Evolutionary conservation across 2,329 filamentous ascomycete genomes (phyloP).

Genomic region (Talaromyces sp.): DNA sequence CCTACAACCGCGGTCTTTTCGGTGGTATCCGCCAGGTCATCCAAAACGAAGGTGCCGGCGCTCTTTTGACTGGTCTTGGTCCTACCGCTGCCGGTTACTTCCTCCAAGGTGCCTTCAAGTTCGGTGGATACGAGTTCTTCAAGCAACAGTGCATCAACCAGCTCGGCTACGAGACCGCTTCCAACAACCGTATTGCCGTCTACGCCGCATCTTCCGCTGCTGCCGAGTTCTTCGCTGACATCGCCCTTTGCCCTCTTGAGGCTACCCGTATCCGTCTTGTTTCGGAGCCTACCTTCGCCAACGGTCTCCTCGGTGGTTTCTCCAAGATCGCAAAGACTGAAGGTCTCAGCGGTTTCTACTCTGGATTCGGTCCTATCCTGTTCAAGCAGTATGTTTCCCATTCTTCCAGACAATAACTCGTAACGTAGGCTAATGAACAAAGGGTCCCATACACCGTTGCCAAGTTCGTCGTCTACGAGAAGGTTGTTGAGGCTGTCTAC

Average conservation of each 20-base stretch:
- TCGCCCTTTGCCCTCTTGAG: constrained; percentile 81
- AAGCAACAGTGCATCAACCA: constrained; percentile 83
- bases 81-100: constrained; percentile 88
- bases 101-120: constrained; percentile 90
- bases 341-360: constrained; percentile 82
- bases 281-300: constrained; percentile 79
- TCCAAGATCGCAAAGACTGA: constrained; percentile 76
- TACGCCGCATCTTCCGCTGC: constrained; percentile 64
- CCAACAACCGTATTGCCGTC: constrained; percentile 73
- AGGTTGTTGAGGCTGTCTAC: constrained; percentile 73
- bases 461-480: constrained; percentile 93
- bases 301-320: constrained; percentile 72
- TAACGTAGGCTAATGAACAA: background rate
- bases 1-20: constrained; percentile 83
- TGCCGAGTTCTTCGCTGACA: constrained; percentile 60
- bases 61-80: constrained; percentile 78
- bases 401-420: background rate
- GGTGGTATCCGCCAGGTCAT: constrained; percentile 84
- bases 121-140: constrained; percentile 94
- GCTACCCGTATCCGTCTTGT: constrained; percentile 91
- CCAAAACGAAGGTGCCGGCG: constrained; percentile 75
- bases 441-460: constrained; percentile 90
- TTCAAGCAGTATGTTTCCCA: constrained; percentile 66
- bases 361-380: constrained; percentile 80
- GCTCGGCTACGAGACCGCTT: constrained; percentile 70